A percentile compares a stretch with the other conserved stretches of the same genome.
Evolutionary conservation across 225 moss, liverwort and hornwort genomes (phyloP).

Genomic region (Climacium dendroides): DNA sequence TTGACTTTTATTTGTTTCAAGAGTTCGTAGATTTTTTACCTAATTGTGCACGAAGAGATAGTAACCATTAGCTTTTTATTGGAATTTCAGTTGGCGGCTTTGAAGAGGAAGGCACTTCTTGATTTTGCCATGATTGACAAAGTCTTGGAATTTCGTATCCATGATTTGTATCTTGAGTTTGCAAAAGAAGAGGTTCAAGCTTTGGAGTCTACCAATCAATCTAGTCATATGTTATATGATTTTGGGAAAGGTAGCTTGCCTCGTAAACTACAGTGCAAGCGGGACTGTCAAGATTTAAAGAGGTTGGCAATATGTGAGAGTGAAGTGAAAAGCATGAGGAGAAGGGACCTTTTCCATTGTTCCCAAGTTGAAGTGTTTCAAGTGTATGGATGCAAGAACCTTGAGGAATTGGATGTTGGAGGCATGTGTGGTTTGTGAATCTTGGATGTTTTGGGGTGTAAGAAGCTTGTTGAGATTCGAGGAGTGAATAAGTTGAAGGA

Average conservation of each 20-base stretch:
- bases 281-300: background rate
- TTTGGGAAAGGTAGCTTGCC: background rate
- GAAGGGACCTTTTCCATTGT: background rate
- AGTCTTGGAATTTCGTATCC: background rate
- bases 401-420: background rate
- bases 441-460: background rate
- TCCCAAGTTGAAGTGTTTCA: background rate
- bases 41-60: background rate
- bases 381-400: background rate
- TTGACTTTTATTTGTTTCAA: background rate
- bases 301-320: background rate
- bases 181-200: background rate
- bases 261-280: accelerated
- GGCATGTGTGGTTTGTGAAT: background rate
- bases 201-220: background rate
- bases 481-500: background rate
- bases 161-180: background rate
- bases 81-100: background rate
- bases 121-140: background rate
- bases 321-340: background rate
- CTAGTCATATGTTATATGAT: background rate
- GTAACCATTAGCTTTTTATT: background rate
- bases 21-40: accelerated
- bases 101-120: background rate
- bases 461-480: background rate